Percentiles rank a stretch among this genome's conserved stretches.
phyloP scores from a whole-genome alignment of 805 yeast species.

The Yarrowia keelungensis region DNA sequence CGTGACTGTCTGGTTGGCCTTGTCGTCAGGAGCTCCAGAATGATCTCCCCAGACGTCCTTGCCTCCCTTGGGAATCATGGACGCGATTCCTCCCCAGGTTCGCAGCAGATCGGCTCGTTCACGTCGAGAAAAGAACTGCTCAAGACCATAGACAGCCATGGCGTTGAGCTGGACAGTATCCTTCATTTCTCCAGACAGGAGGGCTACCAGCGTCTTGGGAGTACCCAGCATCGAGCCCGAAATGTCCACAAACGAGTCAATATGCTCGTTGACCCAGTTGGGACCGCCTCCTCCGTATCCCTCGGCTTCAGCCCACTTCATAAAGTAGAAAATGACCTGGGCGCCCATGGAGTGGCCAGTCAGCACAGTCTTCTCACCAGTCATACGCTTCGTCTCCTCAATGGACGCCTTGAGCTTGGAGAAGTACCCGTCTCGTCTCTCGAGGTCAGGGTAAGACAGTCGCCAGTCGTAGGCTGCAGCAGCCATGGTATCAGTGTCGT shows the following conservation, averaged over 20 bases:
- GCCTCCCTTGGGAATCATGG: conserved; percentile 98
- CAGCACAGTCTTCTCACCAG: conserved; percentile 73
- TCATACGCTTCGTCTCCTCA: conserved; percentile 61
- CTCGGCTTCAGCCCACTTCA: conserved; percentile 95
- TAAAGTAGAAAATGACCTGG: conserved; percentile 83
- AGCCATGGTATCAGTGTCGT: conserved; percentile 87
- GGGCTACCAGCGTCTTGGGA: conserved; percentile 90
- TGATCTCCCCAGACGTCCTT: conserved; percentile 84
- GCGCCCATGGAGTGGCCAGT: conserved; percentile 97
- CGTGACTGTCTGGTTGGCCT: conserved; percentile 51
- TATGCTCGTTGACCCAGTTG: conserved; percentile 83
- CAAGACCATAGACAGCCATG: conserved; percentile 91
- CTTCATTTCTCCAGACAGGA: conserved; percentile 97
- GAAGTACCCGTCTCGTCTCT: conserved; percentile 85
- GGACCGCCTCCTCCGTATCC: conserved; percentile 94
- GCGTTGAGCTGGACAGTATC: conserved; percentile 95
- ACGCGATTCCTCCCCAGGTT: conserved; percentile 91
- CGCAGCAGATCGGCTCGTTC: conserved; percentile 87
- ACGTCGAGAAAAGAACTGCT: conserved; percentile 86
- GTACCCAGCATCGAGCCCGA: conserved; percentile 93
- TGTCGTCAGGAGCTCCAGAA: conserved; percentile 75
- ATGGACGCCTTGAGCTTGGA: conserved; percentile 74
- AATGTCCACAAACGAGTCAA: conserved; percentile 83
- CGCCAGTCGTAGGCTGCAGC: conserved; percentile 98
- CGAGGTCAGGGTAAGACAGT: conserved; percentile 85